Percentiles rank a stretch among this genome's conserved stretches.
Evolutionary conservation across 139 green algal genomes (phyloP).

Genomic region (Chlorella ohadii): DNA sequence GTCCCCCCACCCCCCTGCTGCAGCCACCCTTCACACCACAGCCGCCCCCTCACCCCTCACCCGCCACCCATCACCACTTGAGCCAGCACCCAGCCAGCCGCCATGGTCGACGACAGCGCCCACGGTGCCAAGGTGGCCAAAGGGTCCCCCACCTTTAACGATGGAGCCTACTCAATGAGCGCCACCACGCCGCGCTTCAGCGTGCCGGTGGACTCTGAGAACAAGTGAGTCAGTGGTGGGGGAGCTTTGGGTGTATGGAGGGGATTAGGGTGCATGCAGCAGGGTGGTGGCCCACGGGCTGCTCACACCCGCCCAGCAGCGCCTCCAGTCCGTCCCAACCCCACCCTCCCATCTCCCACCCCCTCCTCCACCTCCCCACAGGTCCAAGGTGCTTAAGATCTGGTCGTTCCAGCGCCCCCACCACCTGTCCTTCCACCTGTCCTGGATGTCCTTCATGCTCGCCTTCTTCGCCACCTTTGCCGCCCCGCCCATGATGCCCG

Average conservation of each 20-base stretch:
- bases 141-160: not conserved
- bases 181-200: slow-evolving; percentile 32
- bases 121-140: slow-evolving; percentile 10
- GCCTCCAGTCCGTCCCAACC: not conserved
- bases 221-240: slow-evolving; percentile 64
- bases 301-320: no score
- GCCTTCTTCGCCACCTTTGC: slow-evolving; percentile 96
- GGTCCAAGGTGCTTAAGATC: no score
- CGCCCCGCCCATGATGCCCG: slow-evolving; percentile 78
- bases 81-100: not conserved
- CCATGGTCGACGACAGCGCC: slow-evolving; percentile 33
- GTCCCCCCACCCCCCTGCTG: not conserved
- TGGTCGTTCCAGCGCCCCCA: no score
- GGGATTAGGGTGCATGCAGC: no score
- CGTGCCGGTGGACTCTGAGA: slow-evolving; percentile 74
- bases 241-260: not conserved
- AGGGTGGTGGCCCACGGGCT: no score
- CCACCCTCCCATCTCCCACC: not conserved
- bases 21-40: no score
- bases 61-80: not conserved
- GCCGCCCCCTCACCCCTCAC: not conserved
- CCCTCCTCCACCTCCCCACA: slow-evolving; percentile 77
- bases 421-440: no score
- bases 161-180: not conserved
- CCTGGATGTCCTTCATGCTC: slow-evolving; percentile 28